Evolutionary conservation across 192 early-diverging fungal genomes (phyloP), one percentile per base, ranked within the genome.

Genomic region (Paraglomus occultum): DNA sequence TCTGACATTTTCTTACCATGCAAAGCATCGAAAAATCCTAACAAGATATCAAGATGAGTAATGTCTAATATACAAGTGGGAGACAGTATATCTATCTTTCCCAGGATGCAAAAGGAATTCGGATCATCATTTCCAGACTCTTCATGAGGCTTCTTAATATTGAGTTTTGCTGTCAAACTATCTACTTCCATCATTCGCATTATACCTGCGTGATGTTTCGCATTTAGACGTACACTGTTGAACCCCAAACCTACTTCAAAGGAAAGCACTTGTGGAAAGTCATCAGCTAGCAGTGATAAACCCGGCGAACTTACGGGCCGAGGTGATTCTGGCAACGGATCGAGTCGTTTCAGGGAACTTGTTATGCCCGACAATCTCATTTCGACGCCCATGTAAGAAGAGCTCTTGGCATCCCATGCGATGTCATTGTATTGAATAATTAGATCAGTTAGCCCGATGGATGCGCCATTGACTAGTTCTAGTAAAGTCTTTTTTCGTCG

Each of bases 401-500:
- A 38, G 17, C 15, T 43, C 12, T 4, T 51, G 15, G 44, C 38
- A n/a, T 68, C 66, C 50, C 23, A 8, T 12, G 39, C 20, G 48
- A 45, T 46, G 1, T 68, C 38, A 57, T 31, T 31, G 31, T 68
- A 68, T 22, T 23, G 17, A 12, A 68, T 15, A 51, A 55, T 15
- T 20, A 68, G 22, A 22, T 20, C 6, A 15, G 22, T 14, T 15
- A 68, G 1, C 1, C 44, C 20, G 23, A 68, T 8, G 8, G 2
- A 51, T 6, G 20, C 22, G 8, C 2, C n/a, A 51, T 42, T 46
- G 31, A 69, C 11, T 31, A 47, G 57, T 45, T 69, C 67, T 12
- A 54, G 18, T 23, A 54, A 54, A 5, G 51, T 69, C n/a, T 55
- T 69, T 46, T 69, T 69, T 54, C 67, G 42, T 23, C 52, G 67